Evolutionary conservation across 495 filamentous ascomycete species (phyloP), one percentile per base, ranked within the genome.

Genomic region (Penicillium macrosclerotiorum): DNA sequence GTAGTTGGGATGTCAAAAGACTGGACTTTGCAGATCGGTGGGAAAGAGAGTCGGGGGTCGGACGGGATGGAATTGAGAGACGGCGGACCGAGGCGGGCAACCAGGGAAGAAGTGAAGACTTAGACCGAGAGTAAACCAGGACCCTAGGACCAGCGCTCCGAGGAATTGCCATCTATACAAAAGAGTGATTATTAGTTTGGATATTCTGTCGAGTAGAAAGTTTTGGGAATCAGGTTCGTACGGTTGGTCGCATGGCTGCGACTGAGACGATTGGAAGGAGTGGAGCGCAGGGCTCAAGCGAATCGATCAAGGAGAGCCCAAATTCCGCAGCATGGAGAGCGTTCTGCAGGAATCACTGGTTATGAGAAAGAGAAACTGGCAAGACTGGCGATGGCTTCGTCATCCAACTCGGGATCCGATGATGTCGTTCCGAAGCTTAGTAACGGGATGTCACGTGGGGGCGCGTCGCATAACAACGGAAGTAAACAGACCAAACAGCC

Each of bases 401-500:
- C 46, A 11, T 49, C 42, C 26, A 33, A 23, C 27, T 38, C 38
- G 24, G 47, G 51, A 30, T 42, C 59, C n/a, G n/a, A n/a, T 63
- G 57, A 63, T 57, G 59, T 63, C 49, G 55, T 37, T 32, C 25
- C 33, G 31, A 19, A 22, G 59, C 53, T 62, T 49, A 62, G 49
- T 51, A 57, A 49, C 13, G 3, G 8, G 8, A 20, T 19, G 23
- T 63, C 59, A 63, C 57, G 59, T 63, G 59, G 12, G 38, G 8
- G 13, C 65, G 64, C 62, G 65, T 63, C 44, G 54, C 63, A 55
- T 62, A 62, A 62, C 58, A 59, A 62, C 51, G 36, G 41, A 48
- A 67, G 66, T 67, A 65, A 67, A 69, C 55, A 60, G 51, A 52
- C 62, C 57, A 62, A 64, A 60, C 63, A 59, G 32, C 53, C 41